Base-by-base conservation (phyloP, 345 rosid species). In the Acer saccharum region DNA sequence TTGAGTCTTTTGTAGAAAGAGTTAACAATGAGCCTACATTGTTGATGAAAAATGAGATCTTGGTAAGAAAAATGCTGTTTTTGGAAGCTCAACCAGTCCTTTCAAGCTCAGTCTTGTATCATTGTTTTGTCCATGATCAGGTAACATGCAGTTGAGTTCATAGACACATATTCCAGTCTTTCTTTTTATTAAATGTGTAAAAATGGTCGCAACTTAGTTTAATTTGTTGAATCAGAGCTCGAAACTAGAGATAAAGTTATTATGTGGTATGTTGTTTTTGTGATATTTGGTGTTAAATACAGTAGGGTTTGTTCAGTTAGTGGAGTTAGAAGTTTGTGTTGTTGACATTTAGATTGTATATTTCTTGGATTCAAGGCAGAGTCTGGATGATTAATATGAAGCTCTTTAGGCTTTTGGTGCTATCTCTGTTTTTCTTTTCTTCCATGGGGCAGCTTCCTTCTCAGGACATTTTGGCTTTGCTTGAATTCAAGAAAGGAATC, bases 361-460 rank as follows among this genome's bases (percentile, higher is more conserved):
- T 79, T 43, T 74, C 60, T 71, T 76, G 71, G 69, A 65, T 73
- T 71, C 79, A 43, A 65, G 23, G 18, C 23, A 3, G 18, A 67
- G 75, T 32, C 12, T 80, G 72, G 74, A n/a, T 10, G 74, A n/a
- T 10, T 69, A 82, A 65, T 74, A 91, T 90, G 97, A 88, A 81
- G 86, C 84, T 89, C 32, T 84, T 78, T 54, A 83, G 83, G 87
- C 54, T 88, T 76, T 68, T 87, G 63, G 60, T 89, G 60, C 75
- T 91, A 14, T 88, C 84, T 55, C 63, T 85, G 46, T 78, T 89
- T 70, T 80, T 85, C 75, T 16, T 92, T 55, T 81, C 86, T 76
- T 84, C 91, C 16, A 77, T 87, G 87, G 99, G 93, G 57, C 99
- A 96, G 83, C 97, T 94, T 83, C 99, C 98, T 46, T 96, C 99